Percentiles rank a stretch among this genome's conserved stretches.
Conservation (phyloP, 352 stramenopile species). For the Elongisporangium senticosum region DNA sequence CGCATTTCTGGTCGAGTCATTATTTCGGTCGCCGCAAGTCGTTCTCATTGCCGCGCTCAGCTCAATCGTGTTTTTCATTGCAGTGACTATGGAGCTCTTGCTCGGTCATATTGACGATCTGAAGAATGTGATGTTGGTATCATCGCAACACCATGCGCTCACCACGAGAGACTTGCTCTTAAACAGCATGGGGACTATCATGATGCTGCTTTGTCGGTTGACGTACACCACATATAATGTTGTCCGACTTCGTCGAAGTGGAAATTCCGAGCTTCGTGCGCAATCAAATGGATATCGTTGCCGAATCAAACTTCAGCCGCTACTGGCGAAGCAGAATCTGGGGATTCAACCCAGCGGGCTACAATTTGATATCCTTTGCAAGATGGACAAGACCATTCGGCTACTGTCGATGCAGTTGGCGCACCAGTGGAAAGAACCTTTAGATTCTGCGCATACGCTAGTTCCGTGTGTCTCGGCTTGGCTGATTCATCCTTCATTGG, state of each 20-base stretch:
- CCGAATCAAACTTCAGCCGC: neutral
- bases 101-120: slow-evolving; percentile 3
- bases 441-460: neutral
- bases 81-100: slow-evolving; percentile 1
- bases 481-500: neutral
- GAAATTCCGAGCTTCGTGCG: neutral
- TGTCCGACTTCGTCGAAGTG: neutral
- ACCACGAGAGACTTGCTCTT: slow-evolving; percentile 8
- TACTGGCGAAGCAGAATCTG: neutral
- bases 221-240: slow-evolving; percentile 7
- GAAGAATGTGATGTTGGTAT: neutral
- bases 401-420: neutral
- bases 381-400: neutral
- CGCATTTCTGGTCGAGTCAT: slow-evolving; percentile 11
- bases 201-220: slow-evolving; percentile 6
- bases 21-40: slow-evolving; percentile 8
- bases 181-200: slow-evolving; percentile 8
- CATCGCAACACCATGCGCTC: neutral
- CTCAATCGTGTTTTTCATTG: slow-evolving; percentile 4
- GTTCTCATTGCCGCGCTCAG: slow-evolving; percentile 1
- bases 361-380: neutral
- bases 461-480: neutral
- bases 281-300: slow-evolving; percentile 10
- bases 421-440: neutral
- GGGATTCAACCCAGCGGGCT: neutral